These are phyloP conservation scores for Tolypocladium nubicola DNA, from an alignment of 2,329 filamentous ascomycete genomes.

Conservation along the genomic window DNA sequence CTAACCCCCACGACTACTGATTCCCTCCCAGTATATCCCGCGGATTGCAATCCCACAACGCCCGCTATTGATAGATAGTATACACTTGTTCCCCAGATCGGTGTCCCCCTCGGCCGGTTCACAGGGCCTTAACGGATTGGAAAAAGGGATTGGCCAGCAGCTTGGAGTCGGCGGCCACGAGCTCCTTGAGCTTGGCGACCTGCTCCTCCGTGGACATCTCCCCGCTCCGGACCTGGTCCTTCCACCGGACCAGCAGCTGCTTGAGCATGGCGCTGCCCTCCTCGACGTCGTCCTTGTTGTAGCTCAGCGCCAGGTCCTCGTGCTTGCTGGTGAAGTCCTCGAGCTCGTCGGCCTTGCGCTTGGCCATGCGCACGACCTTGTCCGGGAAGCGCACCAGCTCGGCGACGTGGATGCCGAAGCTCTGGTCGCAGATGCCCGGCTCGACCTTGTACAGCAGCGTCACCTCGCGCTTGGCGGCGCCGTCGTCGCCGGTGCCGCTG, in stretches of 20 bases:
- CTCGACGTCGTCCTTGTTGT: constrained; percentile 78
- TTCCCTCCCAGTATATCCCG: background rate
- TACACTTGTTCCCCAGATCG: background rate
- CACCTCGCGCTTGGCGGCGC: constrained; percentile 62
- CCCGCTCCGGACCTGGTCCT: constrained; percentile 55
- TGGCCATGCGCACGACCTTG: constrained; percentile 99
- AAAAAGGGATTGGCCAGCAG: constrained; percentile 60
- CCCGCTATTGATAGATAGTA: background rate
- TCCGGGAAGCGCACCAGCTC: constrained; percentile 93
- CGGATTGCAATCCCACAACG: background rate
- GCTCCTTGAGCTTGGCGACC: constrained; percentile 64
- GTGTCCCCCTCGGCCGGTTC: constrained; percentile 6
- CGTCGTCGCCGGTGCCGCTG: constrained; percentile 33
- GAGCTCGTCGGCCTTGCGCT: constrained; percentile 93
- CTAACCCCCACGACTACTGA: background rate
- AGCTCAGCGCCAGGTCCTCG: constrained; percentile 47
- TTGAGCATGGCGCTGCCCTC: constrained; percentile 81
- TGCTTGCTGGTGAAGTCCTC: constrained; percentile 87
- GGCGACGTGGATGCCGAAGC: constrained; percentile 95
- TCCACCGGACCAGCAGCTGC: constrained; percentile 75
- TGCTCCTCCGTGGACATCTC: constrained; percentile 64
- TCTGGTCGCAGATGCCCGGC: constrained; percentile 91
- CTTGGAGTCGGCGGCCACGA: constrained; percentile 64
- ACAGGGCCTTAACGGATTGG: constrained; percentile 48
- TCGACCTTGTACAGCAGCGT: constrained; percentile 96